These are phyloP conservation scores for Marasmius sp. DNA, from an alignment of 1,284 basidiomycete species.

Conservation along the genomic window DNA sequence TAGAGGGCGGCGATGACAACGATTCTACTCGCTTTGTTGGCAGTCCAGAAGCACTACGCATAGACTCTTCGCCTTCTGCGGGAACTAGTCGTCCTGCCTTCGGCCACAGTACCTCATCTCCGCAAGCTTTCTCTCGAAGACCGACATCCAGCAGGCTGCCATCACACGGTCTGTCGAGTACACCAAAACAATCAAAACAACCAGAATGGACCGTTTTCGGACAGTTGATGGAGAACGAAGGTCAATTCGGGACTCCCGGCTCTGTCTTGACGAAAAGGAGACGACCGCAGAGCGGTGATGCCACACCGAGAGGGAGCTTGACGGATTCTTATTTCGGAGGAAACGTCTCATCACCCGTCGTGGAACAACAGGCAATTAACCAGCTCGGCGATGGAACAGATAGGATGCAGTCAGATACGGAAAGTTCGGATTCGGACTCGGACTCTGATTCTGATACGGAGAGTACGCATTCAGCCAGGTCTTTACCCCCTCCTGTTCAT, in stretches of 20 bases:
- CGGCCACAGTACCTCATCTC: neutral
- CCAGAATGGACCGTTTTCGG: constrained; percentile 69
- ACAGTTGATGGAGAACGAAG: constrained; percentile 69
- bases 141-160: too few species aligned
- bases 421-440: constrained; percentile 18
- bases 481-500: constrained; percentile 1
- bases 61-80: neutral
- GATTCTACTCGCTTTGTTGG: neutral
- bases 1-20: too few species aligned
- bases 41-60: neutral
- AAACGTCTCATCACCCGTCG: constrained; percentile 13
- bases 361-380: constrained; percentile 4
- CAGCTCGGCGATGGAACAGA: neutral
- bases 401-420: constrained; percentile 20
- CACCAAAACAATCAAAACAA: constrained; percentile 1
- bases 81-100: neutral
- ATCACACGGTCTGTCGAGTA: too few species aligned
- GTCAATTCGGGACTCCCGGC: constrained; percentile 32
- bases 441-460: constrained; percentile 23
- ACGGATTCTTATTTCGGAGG: constrained; percentile 3
- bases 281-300: constrained; percentile 3
- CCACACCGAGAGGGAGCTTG: constrained; percentile 6
- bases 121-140: neutral
- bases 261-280: constrained; percentile 14
- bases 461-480: constrained; percentile 10